phyloP scores from a whole-genome alignment of 257 asterid genomes.

The Capsicum baccatum region DNA sequence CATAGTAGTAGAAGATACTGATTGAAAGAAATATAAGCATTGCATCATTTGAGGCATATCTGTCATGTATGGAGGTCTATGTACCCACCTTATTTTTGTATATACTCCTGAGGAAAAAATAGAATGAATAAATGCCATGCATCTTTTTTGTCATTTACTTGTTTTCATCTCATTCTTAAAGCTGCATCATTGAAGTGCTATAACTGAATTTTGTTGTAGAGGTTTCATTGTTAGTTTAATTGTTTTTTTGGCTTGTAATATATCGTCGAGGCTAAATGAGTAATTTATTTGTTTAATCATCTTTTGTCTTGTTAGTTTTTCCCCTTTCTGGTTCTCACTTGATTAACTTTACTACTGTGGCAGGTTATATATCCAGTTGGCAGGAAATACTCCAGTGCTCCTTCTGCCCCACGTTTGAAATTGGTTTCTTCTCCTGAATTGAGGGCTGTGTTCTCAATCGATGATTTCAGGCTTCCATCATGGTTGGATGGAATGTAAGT shows the following conservation, averaged over 20 bases:
- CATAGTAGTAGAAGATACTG: not conserved
- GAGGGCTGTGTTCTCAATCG: slow-evolving; percentile 77
- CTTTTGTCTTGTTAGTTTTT: not conserved
- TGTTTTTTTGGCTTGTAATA: not conserved
- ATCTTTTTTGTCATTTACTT: slow-evolving; percentile 7
- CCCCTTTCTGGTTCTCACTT: slow-evolving; percentile 22
- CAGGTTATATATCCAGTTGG: slow-evolving; percentile 86
- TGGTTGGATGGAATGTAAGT: slow-evolving; percentile 98
- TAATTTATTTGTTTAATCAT: not conserved
- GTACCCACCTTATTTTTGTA: not conserved
- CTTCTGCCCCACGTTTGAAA: slow-evolving; percentile 77
- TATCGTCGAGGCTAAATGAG: not conserved
- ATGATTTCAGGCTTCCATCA: slow-evolving; percentile 86
- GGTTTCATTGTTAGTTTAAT: not conserved
- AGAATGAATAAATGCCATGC: not conserved
- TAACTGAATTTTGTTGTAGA: not conserved
- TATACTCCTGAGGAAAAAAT: not conserved
- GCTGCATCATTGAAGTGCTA: slow-evolving; percentile 16
- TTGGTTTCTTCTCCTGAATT: slow-evolving; percentile 81
- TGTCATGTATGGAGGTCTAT: not conserved
- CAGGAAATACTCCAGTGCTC: slow-evolving; percentile 61
- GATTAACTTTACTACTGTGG: slow-evolving; percentile 24
- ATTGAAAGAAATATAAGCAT: slow-evolving; percentile 19
- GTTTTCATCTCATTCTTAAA: not conserved
- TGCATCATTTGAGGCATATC: not conserved